Percentiles rank a stretch among this genome's conserved stretches.
Conservation (phyloP, 441 rosid species). For the Brassica hybrid region DNA sequence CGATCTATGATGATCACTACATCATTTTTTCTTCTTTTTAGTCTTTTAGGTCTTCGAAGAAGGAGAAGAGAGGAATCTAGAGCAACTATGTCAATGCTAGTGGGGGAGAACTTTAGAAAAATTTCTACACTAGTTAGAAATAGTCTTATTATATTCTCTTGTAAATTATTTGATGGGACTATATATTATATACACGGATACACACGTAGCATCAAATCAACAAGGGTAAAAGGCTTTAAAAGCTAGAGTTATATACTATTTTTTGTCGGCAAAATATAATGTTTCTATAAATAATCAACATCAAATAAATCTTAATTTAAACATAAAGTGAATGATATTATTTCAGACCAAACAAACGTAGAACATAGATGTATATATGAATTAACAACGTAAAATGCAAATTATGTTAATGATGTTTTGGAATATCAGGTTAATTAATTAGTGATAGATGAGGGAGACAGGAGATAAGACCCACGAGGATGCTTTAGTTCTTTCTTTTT, state of each 20-base stretch:
- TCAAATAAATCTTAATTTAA: background rate
- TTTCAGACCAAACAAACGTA: constrained; percentile 8
- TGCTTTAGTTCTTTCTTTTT: constrained; percentile 60
- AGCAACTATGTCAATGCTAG: constrained; percentile 42
- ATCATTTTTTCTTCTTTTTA: background rate
- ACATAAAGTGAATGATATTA: no score
- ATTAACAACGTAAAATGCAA: background rate
- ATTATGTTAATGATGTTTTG: background rate
- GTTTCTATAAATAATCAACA: constrained; percentile 19
- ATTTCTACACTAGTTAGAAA: constrained; percentile 19
- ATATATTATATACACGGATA: constrained; percentile 45
- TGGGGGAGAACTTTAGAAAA: constrained; percentile 40
- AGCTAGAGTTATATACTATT: constrained; percentile 8
- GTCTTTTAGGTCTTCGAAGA: background rate
- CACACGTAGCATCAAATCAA: constrained; percentile 39
- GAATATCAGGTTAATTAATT: constrained; percentile 19
- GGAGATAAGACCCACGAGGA: constrained; percentile 53
- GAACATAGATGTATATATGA: constrained; percentile 23
- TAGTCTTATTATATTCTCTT: constrained; percentile 37
- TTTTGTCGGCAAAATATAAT: constrained; percentile 13
- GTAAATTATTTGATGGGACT: constrained; percentile 46
- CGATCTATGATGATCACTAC: constrained; percentile 31
- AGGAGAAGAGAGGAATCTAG: constrained; percentile 39
- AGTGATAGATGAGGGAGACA: no score
- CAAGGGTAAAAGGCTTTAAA: constrained; percentile 7